Conservation (phyloP, 805 yeast genomes). For the Nakazawaea anatomiae region DNA sequence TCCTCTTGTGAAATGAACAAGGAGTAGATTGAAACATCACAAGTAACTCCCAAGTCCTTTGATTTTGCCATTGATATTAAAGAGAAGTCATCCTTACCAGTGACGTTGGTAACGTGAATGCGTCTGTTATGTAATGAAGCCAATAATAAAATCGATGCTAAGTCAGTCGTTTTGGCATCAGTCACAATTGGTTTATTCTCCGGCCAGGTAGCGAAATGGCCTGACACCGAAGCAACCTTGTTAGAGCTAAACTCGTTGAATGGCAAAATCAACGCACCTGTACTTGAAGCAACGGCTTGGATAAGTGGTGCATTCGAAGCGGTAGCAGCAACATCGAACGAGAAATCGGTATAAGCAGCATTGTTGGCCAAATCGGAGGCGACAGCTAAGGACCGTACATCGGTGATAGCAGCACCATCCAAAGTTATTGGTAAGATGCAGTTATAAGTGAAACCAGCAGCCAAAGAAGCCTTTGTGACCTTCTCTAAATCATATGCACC, state of each 20-base stretch:
- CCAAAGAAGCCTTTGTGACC: slow-evolving; percentile 64
- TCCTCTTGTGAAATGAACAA: slow-evolving; percentile 71
- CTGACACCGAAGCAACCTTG: slow-evolving; percentile 72
- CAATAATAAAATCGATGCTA: slow-evolving; percentile 86
- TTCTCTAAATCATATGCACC: slow-evolving; percentile 56
- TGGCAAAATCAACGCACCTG: slow-evolving; percentile 79
- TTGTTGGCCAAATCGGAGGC: slow-evolving; percentile 53
- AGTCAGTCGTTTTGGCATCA: slow-evolving; percentile 85
- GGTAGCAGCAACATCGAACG: slow-evolving; percentile 79
- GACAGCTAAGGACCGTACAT: slow-evolving; percentile 56
- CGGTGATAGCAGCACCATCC: slow-evolving; percentile 58
- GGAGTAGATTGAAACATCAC: slow-evolving; percentile 81
- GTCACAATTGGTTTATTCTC: slow-evolving; percentile 77
- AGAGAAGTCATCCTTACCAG: slow-evolving; percentile 73
- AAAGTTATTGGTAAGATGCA: slow-evolving; percentile 71
- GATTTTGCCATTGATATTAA: slow-evolving; percentile 81
- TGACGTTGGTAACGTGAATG: slow-evolving; percentile 85
- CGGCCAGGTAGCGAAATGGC: slow-evolving; percentile 84
- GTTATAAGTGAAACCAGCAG: slow-evolving; percentile 85
- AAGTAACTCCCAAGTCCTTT: slow-evolving; percentile 76
- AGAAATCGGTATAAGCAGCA: slow-evolving; percentile 73
- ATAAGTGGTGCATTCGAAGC: slow-evolving; percentile 59
- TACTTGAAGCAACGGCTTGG: slow-evolving; percentile 54
- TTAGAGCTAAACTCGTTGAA: slow-evolving; percentile 61
- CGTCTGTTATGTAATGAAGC: slow-evolving; percentile 83